Evolutionary conservation across 352 stramenopile genomes (phyloP), one percentile per base, ranked within the genome.

Genomic region (Phytophthora litchii): DNA sequence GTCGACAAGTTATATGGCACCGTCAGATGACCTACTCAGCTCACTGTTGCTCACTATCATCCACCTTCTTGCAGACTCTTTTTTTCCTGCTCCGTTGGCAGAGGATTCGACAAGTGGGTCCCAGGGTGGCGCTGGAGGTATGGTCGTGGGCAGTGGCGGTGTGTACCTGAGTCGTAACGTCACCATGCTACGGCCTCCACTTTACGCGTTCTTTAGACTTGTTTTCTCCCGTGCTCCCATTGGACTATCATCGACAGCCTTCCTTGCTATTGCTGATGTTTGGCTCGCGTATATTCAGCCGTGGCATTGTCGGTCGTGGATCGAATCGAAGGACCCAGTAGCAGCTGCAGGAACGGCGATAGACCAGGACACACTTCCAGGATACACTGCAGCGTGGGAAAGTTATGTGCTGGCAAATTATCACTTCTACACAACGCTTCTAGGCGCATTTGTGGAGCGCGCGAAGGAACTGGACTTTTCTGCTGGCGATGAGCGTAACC

Each of bases 241-340:
- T 50, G 82, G 76, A 6, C 65, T 93, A 2, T 92, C 85, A 16
- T 73, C 87, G 0, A 91, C 80, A n/a, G 81, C 83, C 3, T 95
- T 94, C 43, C 64, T 87, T 41, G 82, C 85, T 5, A 90, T 95
- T 51, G 78, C 80, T 17, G 85, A 95, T 48, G 87, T 95, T 49
- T 94, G 85, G 80, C 78, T 95, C 32, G 85, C 87, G 20, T 95
- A 92, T 66, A 80, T 95, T 23, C 83, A 92, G 63, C 87, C 87
- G 14, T 95, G 87, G 87, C 70, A 82, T 62, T 95, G 87, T 54
- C 59, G 78, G 16, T 67, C 70, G 31, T 95, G 87, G 87, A 70
- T 74, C 1, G 43, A 80, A 19, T 67, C 54, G 8, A 78, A 75
- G n/a, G 44, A 70, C 1, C 55, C 53, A 47, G 42, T 27, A 23